A percentile compares a stretch with the other conserved stretches of the same genome.
Evolutionary conservation across 2,329 filamentous ascomycete species (phyloP).

Genomic region (Fonsecaea erecta): DNA sequence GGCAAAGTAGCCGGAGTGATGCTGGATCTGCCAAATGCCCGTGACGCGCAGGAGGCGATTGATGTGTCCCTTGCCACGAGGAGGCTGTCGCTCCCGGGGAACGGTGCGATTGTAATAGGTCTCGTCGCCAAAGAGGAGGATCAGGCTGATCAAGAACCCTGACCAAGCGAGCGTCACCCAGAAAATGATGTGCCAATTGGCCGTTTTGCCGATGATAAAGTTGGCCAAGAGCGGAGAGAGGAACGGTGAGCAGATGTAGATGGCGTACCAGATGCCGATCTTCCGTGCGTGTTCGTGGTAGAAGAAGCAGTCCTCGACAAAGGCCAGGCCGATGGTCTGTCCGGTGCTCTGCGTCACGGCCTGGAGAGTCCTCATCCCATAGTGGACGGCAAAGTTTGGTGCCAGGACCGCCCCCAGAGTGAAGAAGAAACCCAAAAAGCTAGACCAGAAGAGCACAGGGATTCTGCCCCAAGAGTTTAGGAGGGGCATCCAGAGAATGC

Average conservation of each 20-base stretch:
- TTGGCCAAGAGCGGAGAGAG: slow-evolving; percentile 37
- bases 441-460: slow-evolving; percentile 48
- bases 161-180: slow-evolving; percentile 44
- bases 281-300: slow-evolving; percentile 47
- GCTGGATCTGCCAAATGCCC: slow-evolving; percentile 36
- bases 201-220: slow-evolving; percentile 43
- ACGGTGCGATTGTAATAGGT: no score
- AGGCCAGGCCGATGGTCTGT: slow-evolving; percentile 50
- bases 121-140: no score
- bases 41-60: no score
- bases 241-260: slow-evolving; percentile 39
- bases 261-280: slow-evolving; percentile 46
- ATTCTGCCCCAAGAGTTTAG: slow-evolving; percentile 50
- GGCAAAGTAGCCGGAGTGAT: slow-evolving; percentile 38
- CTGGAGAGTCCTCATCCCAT: no score
- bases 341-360: no score
- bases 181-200: slow-evolving; percentile 44
- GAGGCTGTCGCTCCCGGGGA: no score
- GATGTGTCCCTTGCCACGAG: no score
- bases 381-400: slow-evolving; percentile 44
- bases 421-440: slow-evolving; percentile 42
- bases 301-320: slow-evolving; percentile 49
- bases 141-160: no score
- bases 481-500: slow-evolving; percentile 46
- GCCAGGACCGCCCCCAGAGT: slow-evolving; percentile 45